Base-by-base conservation (phyloP, 179 eudicot species). In the Silene vulgaris region DNA sequence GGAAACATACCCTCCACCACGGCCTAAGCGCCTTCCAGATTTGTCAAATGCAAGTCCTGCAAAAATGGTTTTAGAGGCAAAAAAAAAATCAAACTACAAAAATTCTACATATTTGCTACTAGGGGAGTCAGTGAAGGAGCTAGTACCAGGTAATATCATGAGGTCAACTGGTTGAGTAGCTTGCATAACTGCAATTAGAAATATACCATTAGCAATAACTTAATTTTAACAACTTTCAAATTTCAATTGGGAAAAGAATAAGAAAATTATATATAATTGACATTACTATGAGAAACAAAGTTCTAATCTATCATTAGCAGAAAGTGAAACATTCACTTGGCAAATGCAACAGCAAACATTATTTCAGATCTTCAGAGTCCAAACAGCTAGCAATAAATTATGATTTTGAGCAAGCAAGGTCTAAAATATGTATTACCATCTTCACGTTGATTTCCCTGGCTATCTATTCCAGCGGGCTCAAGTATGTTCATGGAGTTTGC, bases 11-110 rank as follows among this genome's bases (percentile, higher is more conserved):
- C 99, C 99, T 82, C 99, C 99, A 71, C 99, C 97, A 72, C 99
- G 99, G 78, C 99, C 99, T 82, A 96, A 77, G 37, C 99, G 97
- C 79, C 92, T 87, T 82, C 99, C 97, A 77, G 89, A 77, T 87
- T 78, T 93, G 84, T 96, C 97, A 79, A 96, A 96, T 71, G 99
- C 99, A 76, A 96, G 97, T 62, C 99, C 99, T 96, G 77, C 52
- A 73, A 70, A 61, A 73, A 35, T 29, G 63, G 40, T 72, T 14
- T 17, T 4, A 28, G 16, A 12, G 67, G 65, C 48, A 73, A 59
- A 28, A 8, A 23, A 30, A 32, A 29, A 2, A 1, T 37, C 12
- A 72, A 21, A 8, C n/a, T 75, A 66, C 32, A 43, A 2, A 11
- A 59, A 81, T 72, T 67, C 21, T 40, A 29, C 40, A 17, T 16